A percentile compares a stretch with the other conserved stretches of the same genome.
These are phyloP conservation scores for Gautieria morchelliformis DNA, from an alignment of 768 basidiomycete genomes.

Conservation along the genomic window DNA sequence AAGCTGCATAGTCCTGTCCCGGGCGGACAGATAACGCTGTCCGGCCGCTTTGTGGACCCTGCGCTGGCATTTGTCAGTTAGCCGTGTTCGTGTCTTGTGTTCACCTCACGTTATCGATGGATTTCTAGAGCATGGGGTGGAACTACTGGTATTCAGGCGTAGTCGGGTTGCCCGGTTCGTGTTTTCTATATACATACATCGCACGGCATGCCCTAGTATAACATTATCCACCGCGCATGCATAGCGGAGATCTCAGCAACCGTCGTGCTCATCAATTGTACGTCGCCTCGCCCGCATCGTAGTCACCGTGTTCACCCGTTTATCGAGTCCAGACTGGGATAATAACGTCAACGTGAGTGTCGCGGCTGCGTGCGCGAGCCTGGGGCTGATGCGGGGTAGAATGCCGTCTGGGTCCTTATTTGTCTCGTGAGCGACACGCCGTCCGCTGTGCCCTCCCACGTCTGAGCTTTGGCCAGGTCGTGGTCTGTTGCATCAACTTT, in stretches of 20 bases:
- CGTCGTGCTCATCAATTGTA: conserved; percentile 59
- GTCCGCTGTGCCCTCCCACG: too few species aligned
- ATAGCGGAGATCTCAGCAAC: conserved; percentile 71
- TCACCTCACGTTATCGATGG: not conserved
- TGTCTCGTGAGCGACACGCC: conserved; percentile 15
- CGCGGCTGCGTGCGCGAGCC: not conserved
- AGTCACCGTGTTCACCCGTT: not conserved
- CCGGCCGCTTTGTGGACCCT: conserved; percentile 43
- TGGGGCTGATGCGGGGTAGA: not conserved
- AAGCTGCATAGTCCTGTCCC: conserved; percentile 16
- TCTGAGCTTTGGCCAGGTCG: too few species aligned
- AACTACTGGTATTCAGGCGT: conserved; percentile 22
- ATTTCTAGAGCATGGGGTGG: conserved; percentile 19
- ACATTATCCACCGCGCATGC: conserved; percentile 39
- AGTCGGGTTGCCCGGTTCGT: conserved; percentile 5
- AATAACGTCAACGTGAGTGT: conserved; percentile 11
- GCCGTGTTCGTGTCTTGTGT: too few species aligned
- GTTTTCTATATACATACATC: not conserved
- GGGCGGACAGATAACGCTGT: conserved; percentile 34
- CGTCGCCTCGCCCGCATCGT: not conserved
- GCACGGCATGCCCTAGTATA: not conserved
- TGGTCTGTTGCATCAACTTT: conserved; percentile 26
- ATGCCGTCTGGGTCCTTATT: conserved; percentile 28
- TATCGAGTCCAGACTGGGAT: conserved; percentile 38
- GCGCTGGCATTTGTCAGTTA: conserved; percentile 28